Base-by-base conservation (phyloP, 2,329 filamentous ascomycete genomes). In the Diaporthe nobilis region DNA sequence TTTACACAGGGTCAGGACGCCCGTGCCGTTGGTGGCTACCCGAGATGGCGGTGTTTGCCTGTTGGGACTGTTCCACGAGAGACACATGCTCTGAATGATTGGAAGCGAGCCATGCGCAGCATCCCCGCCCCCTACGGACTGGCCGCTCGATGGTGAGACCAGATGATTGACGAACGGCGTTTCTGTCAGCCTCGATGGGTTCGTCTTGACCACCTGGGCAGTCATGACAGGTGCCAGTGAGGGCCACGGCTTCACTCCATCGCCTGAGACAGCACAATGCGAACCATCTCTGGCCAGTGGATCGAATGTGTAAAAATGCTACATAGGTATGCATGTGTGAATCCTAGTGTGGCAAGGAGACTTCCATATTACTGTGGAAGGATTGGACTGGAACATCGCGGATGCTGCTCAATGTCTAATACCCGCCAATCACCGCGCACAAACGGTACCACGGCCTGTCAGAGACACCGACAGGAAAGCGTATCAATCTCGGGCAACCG, bases 71-170 rank as follows among this genome's bases (percentile, higher is more conserved):
- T 20, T 17, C 39, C 31, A 25, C n/a, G 39, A 44, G 42, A 53
- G 28, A 25, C 71, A 76, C 75, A 74, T 74, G 75, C 10, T 20
- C 51, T 20, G 25, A 60, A 71, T 68, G 67, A 74, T 63, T 76
- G 71, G 71, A 47, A 37, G 22, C 42, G 37, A 61, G 28, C 22
- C 31, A 47, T 44, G 49, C 57, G 13, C 71, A 44, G 34, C 10
- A 42, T 42, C 17, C n/a, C 44, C 34, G 31, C 22, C 31, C 44
- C 44, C 42, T 12, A 39, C 53, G 20, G 20, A 25, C 34, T 39
- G 49, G 7, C 13, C 25, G 1, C 25, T 25, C 57, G 42, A 49
- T 28, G 47, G 34, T 28, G 37, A 37, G 15, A 44, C 31, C n/a
- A 72, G 34, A 25, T 39, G 22, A 4, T 31, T 63, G 71, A 63